Evolutionary conservation across 2,329 filamentous ascomycete species (phyloP).

Genomic region (Incumbomyces delicatus): DNA sequence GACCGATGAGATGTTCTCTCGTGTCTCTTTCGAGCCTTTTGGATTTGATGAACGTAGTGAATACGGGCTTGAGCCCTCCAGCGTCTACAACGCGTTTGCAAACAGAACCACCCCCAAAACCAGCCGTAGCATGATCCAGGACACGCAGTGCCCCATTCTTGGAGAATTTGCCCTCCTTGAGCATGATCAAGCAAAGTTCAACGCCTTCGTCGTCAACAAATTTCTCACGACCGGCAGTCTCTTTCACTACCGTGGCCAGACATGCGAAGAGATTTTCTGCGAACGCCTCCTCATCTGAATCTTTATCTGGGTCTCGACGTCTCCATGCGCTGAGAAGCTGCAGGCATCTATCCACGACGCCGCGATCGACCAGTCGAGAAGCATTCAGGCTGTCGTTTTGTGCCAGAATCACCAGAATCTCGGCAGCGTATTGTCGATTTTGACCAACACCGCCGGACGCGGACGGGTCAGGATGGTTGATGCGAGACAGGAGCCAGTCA

Average conservation of each 20-base stretch:
- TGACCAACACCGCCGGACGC: conserved; percentile 52
- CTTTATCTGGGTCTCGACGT: conserved; percentile 68
- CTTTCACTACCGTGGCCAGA: conserved; percentile 70
- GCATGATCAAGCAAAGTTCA: conserved; percentile 83
- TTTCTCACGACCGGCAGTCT: conserved; percentile 62
- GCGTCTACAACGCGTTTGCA: conserved; percentile 72
- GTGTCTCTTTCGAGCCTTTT: conserved; percentile 48
- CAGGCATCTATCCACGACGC: conserved; percentile 70
- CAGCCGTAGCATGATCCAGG: conserved; percentile 69
- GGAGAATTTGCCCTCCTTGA: conserved; percentile 77
- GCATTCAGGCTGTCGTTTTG: conserved; percentile 39
- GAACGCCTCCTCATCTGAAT: conserved; percentile 85
- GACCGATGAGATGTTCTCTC: conserved; percentile 71
- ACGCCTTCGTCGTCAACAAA: conserved; percentile 86
- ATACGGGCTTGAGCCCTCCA: conserved; percentile 73
- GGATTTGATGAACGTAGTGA: conserved; percentile 48
- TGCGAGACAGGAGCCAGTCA: conserved; percentile 66
- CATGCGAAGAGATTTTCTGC: conserved; percentile 89
- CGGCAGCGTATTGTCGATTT: conserved; percentile 91
- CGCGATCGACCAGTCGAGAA: conserved; percentile 50
- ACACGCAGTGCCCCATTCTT: conserved; percentile 68
- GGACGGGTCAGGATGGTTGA: conserved; percentile 55
- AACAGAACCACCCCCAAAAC: conserved; percentile 48
- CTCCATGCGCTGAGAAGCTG: conserved; percentile 79
- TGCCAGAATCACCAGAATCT: conserved; percentile 79